Percentiles rank a stretch among this genome's conserved stretches.
Evolutionary conservation across 345 rosid species (phyloP).

Genomic region (Cardiospermum halicacabum): DNA sequence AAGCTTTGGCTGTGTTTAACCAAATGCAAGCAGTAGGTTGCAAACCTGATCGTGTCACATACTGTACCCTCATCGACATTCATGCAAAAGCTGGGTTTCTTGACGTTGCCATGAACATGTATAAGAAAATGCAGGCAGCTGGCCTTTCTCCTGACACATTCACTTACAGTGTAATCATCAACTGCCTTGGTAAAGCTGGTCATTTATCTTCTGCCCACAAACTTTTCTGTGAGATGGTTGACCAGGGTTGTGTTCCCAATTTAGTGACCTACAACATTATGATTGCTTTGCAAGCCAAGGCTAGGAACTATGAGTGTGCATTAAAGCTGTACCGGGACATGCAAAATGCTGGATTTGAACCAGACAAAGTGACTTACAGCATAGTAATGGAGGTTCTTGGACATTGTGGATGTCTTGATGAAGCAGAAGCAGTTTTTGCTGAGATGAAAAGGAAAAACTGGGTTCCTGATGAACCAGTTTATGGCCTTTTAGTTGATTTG

Average conservation of each 20-base stretch:
- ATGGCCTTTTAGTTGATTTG: conserved; percentile 83
- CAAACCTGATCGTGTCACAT: conserved; percentile 88
- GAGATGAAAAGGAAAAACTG: conserved; percentile 78
- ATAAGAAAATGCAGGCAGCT: conserved; percentile 69
- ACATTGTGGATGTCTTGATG: conserved; percentile 81
- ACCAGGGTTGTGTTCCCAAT: conserved; percentile 81
- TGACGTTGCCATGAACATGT: conserved; percentile 83
- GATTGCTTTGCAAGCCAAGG: conserved; percentile 91
- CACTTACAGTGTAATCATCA: conserved; percentile 87
- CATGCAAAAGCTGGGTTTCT: conserved; percentile 96
- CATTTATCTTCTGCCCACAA: conserved; percentile 70
- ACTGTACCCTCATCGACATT: conserved; percentile 84
- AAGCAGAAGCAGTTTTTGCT: conserved; percentile 71
- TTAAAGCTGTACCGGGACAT: conserved; percentile 71
- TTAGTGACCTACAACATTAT: conserved; percentile 80
- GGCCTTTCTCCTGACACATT: conserved; percentile 93
- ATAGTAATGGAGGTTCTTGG: conserved; percentile 98
- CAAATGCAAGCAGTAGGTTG: conserved; percentile 75
- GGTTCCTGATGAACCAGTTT: conserved; percentile 94
- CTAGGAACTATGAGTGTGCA: conserved; percentile 76
- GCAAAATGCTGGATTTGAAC: conserved; percentile 78
- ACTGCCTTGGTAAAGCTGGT: conserved; percentile 97
- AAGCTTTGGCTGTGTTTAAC: conserved; percentile 66
- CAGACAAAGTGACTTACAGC: conserved; percentile 90
- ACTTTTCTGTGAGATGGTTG: conserved; percentile 81